These are phyloP conservation scores for Cucurbita maxima DNA, from an alignment of 306 rosid genomes.

Conservation along the genomic window DNA sequence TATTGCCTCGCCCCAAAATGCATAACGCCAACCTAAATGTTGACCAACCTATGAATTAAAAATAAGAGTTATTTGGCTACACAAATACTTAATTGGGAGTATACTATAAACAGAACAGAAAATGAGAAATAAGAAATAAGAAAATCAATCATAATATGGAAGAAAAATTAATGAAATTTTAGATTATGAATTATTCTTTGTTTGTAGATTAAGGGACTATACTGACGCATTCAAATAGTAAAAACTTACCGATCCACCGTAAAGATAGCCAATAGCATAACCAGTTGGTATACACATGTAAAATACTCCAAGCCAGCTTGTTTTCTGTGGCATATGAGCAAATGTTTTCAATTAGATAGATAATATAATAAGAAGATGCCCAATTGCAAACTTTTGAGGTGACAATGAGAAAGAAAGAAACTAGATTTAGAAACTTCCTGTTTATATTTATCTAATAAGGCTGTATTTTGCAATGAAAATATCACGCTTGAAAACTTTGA, in stretches of 20 bases:
- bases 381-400: not conserved
- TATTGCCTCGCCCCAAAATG: conserved; percentile 56
- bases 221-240: not conserved
- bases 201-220: not conserved
- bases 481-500: not conserved
- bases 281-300: conserved; percentile 87
- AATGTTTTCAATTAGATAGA: conserved; percentile 1
- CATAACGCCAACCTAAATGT: conserved; percentile 51
- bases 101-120: not conserved
- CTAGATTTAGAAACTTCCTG: not conserved
- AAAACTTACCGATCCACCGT: conserved; percentile 70
- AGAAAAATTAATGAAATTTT: not conserved
- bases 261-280: conserved; percentile 69
- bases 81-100: not conserved
- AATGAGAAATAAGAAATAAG: not conserved
- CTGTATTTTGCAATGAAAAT: not conserved
- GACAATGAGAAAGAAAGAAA: not conserved
- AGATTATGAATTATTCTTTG: not conserved
- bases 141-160: not conserved
- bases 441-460: not conserved
- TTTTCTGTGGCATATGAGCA: conserved; percentile 42
- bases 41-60: conserved; percentile 45
- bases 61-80: not conserved
- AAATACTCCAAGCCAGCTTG: conserved; percentile 56
- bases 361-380: not conserved